phyloP scores from a whole-genome alignment of 495 filamentous ascomycete species.

The Hyphodiscus hymeniophilus region DNA sequence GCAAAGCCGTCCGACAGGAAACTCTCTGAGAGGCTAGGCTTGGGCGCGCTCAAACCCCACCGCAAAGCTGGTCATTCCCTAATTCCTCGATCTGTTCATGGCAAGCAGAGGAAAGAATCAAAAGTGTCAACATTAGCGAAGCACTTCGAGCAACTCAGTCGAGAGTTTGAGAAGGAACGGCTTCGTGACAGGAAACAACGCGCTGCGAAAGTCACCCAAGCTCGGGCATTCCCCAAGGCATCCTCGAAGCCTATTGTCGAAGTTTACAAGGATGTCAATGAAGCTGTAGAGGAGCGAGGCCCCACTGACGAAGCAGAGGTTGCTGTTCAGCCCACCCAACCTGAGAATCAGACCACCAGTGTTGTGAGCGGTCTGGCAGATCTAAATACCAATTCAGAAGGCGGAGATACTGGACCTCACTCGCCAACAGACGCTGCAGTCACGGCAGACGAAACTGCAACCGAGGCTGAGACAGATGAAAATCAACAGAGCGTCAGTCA shows the following conservation, averaged over 20 bases:
- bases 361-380: slow-evolving; percentile 14
- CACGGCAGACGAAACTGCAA: slow-evolving; percentile 30
- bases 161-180: slow-evolving; percentile 94
- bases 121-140: slow-evolving; percentile 83
- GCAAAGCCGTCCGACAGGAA: slow-evolving; percentile 57
- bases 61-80: slow-evolving; percentile 60
- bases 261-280: slow-evolving; percentile 85
- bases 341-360: slow-evolving; percentile 2
- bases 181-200: slow-evolving; percentile 75
- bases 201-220: slow-evolving; percentile 70
- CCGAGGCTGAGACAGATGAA: slow-evolving; percentile 43
- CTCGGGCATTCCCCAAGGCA: slow-evolving; percentile 77
- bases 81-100: slow-evolving; percentile 78
- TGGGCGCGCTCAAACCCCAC: slow-evolving; percentile 51
- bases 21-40: slow-evolving; percentile 54
- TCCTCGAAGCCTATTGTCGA: slow-evolving; percentile 95
- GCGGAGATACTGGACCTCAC: slow-evolving; percentile 4
- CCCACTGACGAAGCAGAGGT: slow-evolving; percentile 55
- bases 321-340: slow-evolving; percentile 8
- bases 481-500: slow-evolving; percentile 42
- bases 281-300: slow-evolving; percentile 83
- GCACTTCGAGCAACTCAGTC: slow-evolving; percentile 92
- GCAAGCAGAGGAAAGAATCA: slow-evolving; percentile 50
- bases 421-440: slow-evolving; percentile 17
- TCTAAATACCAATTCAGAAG: slow-evolving; percentile 8